A percentile compares a stretch with the other conserved stretches of the same genome.
Conservation (phyloP, 495 filamentous ascomycete genomes). For the Podospora pseudopauciseta region DNA sequence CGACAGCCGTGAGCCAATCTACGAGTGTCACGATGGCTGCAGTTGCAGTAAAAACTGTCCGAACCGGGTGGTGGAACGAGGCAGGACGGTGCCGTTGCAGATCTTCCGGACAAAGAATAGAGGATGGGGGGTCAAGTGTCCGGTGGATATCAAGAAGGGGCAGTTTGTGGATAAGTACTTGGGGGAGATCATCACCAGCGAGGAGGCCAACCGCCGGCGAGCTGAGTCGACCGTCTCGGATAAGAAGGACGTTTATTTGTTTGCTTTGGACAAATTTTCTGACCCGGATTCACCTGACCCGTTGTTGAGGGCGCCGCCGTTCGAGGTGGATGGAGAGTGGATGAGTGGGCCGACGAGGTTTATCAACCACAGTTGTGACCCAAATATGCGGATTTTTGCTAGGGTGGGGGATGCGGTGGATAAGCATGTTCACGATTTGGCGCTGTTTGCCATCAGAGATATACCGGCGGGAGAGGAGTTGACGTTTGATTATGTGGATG, state of each 20-base stretch:
- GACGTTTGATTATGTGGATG: slow-evolving; percentile 77
- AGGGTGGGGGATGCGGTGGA: slow-evolving; percentile 77
- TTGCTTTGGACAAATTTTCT: slow-evolving; percentile 76
- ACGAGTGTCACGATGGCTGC: slow-evolving; percentile 78
- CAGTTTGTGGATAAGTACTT: slow-evolving; percentile 88
- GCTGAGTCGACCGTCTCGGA: slow-evolving; percentile 39
- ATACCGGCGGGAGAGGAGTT: slow-evolving; percentile 70
- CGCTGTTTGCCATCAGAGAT: slow-evolving; percentile 72
- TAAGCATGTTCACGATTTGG: slow-evolving; percentile 74
- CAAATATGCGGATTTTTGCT: slow-evolving; percentile 76
- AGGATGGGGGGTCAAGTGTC: slow-evolving; percentile 80
- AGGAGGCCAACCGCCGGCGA: slow-evolving; percentile 65
- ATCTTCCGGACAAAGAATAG: slow-evolving; percentile 76
- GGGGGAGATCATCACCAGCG: slow-evolving; percentile 77
- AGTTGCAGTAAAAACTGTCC: slow-evolving; percentile 64
- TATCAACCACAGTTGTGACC: slow-evolving; percentile 70
- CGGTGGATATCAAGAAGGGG: slow-evolving; percentile 63
- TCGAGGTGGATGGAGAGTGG: slow-evolving; percentile 55
- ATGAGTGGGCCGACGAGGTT: slow-evolving; percentile 61
- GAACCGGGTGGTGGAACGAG: slow-evolving; percentile 76
- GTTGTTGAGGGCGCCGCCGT: slow-evolving; percentile 37
- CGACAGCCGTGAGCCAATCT: slow-evolving; percentile 59
- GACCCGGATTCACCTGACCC: slow-evolving; percentile 45
- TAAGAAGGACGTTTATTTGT: slow-evolving; percentile 70
- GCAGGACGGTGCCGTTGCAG: slow-evolving; percentile 68